Conservation (phyloP, 2,329 filamentous ascomycete species). For the Fusarium napiforme region DNA sequence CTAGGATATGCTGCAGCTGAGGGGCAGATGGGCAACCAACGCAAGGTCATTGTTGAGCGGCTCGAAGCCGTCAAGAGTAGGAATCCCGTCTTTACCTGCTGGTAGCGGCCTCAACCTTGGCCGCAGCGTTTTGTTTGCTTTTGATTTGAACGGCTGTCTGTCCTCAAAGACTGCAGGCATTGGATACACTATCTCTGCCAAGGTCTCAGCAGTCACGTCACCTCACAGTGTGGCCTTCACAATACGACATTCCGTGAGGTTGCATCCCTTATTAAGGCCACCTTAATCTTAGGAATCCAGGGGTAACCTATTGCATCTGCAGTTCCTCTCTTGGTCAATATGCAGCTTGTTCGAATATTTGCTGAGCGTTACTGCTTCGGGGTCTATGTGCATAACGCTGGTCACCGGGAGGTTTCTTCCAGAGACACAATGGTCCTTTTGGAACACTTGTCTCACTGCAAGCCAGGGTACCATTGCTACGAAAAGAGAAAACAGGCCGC, state of each 20-base stretch:
- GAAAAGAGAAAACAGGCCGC: constrained; percentile 5
- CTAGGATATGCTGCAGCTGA: constrained; percentile 93
- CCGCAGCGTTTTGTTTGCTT: background rate
- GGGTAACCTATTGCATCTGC: constrained; percentile 13
- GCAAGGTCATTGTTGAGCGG: constrained; percentile 96
- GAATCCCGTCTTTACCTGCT: constrained; percentile 98
- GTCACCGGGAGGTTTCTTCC: constrained; percentile 10
- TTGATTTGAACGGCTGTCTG: background rate
- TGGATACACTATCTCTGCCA: background rate
- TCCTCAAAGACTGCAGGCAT: background rate
- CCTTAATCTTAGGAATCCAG: constrained; percentile 14
- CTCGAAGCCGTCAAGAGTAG: constrained; percentile 94
- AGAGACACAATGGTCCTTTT: background rate
- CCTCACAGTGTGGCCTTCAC: constrained; percentile 7
- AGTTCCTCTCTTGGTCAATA: constrained; percentile 2
- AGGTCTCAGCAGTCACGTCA: constrained; percentile 1
- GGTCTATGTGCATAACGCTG: constrained; percentile 33
- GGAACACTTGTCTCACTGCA: background rate
- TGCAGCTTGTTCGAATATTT: constrained; percentile 17
- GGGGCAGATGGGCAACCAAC: constrained; percentile 89
- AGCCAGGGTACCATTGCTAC: background rate
- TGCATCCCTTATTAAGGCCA: constrained; percentile 6
- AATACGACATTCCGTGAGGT: constrained; percentile 3
- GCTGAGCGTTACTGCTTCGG: constrained; percentile 22
- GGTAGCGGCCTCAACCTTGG: constrained; percentile 61